Base-by-base conservation (phyloP, 163 green algal genomes). In the Smithsoniella earleae region DNA sequence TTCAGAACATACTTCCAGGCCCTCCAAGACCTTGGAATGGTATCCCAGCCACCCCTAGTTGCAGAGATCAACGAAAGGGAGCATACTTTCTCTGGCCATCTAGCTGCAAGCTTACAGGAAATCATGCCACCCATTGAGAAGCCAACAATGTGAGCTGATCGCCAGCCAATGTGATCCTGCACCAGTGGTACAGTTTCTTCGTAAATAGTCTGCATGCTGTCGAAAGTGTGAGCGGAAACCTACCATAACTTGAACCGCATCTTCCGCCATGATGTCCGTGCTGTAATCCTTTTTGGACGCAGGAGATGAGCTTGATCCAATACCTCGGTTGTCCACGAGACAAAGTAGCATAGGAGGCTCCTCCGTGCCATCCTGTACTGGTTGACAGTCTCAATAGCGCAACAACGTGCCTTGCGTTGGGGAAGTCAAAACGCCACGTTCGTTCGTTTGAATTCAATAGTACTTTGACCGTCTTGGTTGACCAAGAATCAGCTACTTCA, bases 51-150 rank as follows among this genome's bases (percentile, higher is more conserved):
- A 58, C 82, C 82, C n/a, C 69, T 77, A 36, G 80, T 78, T 1
- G 73, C 66, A 34, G 65, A 75, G 49, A 89, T 77, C 38, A 87
- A 72, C 3, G 76, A 83, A 20, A 89, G 79, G 3, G 76, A 83
- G 18, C 27, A 38, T 30, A 87, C 62, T 2, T 76, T 58, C 4
- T 80, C 31, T 1, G 85, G 85, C 16, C 72, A 62, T 65, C 64
- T n/a, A 1, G 75, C 73, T 8, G 83, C 82, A 55, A 90, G 66
- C 65, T 81, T 79, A 22, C 46, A 66, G 1, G 79, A 79, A n/a
- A 90, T 79, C 85, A 90, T 90, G 46, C 69, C 82, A 13, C 85
- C 85, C 85, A 90, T 88, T 46, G 66, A 79, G 77, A 87, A 83
- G 1, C 85, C 85, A 20, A 90, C 77, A 10, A 90, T 54, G 73